Conservation (phyloP, 2,329 filamentous ascomycete genomes). For the Colletotrichum godetiae region DNA sequence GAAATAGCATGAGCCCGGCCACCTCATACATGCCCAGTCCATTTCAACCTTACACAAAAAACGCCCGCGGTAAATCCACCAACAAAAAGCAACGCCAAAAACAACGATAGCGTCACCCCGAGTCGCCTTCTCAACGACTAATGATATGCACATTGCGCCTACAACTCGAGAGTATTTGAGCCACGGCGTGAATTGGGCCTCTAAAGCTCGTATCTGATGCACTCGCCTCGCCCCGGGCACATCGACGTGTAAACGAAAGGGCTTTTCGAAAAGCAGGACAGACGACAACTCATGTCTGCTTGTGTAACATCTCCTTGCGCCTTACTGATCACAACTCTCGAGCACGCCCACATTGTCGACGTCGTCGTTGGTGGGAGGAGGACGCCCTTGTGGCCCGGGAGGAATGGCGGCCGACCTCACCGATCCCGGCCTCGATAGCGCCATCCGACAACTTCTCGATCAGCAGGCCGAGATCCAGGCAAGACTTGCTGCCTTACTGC, state of each 20-base stretch:
- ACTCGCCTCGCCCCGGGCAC: neutral
- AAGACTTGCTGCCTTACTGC: conserved; percentile 59
- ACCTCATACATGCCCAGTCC: conserved; percentile 10
- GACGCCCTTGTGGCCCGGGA: conserved; percentile 33
- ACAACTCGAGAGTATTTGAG: neutral
- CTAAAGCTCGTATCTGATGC: conserved; percentile 21
- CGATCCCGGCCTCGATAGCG: conserved; percentile 54
- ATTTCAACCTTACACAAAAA: conserved; percentile 41
- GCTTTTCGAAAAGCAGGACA: neutral
- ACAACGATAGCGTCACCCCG: neutral
- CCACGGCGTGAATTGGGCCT: conserved; percentile 15
- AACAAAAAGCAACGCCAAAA: conserved; percentile 23
- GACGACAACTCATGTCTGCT: neutral
- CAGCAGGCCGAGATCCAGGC: conserved; percentile 66
- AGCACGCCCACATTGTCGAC: conserved; percentile 15
- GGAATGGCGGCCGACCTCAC: conserved; percentile 40
- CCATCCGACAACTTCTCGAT: conserved; percentile 59
- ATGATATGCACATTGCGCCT: conserved; percentile 2
- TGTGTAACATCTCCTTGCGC: neutral
- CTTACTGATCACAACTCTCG: neutral
- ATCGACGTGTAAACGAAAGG: conserved; percentile 3
- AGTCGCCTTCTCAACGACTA: neutral
- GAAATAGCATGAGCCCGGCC: conserved; percentile 30
- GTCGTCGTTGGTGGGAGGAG: conserved; percentile 31
- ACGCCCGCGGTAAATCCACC: conserved; percentile 9